Base-by-base conservation (phyloP, 768 basidiomycete genomes). In the Sporobolomyces pararoseus region DNA sequence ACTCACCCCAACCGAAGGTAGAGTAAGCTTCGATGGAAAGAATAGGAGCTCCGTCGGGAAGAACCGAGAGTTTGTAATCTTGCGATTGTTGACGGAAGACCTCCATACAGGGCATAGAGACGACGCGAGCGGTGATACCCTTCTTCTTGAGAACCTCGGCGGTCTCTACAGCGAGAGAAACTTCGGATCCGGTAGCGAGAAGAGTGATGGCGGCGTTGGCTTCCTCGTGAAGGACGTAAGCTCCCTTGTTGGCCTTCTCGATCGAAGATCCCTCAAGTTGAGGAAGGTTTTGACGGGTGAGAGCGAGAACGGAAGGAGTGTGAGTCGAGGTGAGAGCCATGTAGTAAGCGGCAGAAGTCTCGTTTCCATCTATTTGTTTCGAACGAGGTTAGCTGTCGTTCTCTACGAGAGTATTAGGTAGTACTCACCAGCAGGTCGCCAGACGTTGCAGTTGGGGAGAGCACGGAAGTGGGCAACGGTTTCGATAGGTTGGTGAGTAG, bases 311-410 rank as follows among this genome's bases (percentile, higher is more conserved):
- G 31, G 91, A 92, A 34, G 93, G 92, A 3, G 90, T 94, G 76
- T 82, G 80, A 71, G 80, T 85, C 70, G 90, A 87, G 73, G 84
- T 83, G 75, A 97, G 80, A 53, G 92, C 89, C 66, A 88, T 85
- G 69, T 85, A 79, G 83, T 96, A 96, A 23, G 93, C 85, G 27
- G 93, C 93, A 27, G 90, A 92, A n/a, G 91, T 93, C 83, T 97
- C 94, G 79, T 96, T 95, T 39, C 94, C 93, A 79, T 96, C 92
- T 32, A 92, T 91, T n/a, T n/a, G n/a, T n/a, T n/a, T n/a, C n/a
- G n/a, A n/a, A n/a, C n/a, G n/a, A n/a, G n/a, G n/a, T n/a, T n/a
- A n/a, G n/a, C n/a, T n/a, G n/a, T n/a, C n/a, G n/a, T n/a, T n/a
- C n/a, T n/a, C n/a, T n/a, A n/a, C 6, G 7, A 23, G 7, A 47